Evolutionary conservation across 2,329 filamentous ascomycete species (phyloP).

Genomic region (Botrytis galanthina): DNA sequence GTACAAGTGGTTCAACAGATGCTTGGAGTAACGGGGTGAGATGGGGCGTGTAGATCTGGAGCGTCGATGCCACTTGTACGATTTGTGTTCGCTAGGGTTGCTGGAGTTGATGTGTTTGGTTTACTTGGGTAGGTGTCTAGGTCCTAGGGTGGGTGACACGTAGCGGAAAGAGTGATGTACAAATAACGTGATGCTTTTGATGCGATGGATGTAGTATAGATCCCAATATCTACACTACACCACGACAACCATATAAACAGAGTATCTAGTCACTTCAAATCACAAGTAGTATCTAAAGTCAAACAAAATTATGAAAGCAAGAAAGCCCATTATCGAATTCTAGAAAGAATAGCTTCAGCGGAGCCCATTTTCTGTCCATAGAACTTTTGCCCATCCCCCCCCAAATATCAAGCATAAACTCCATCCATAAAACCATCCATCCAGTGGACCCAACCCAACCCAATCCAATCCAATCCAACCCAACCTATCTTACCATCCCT

Average conservation of each 20-base stretch:
- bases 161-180: neutral
- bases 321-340: slow-evolving; percentile 2
- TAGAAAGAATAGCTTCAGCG: neutral
- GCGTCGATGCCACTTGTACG: neutral
- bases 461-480: neutral
- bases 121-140: neutral
- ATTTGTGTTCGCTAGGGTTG: neutral
- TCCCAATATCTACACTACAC: neutral
- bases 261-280: neutral
- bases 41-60: neutral
- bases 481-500: neutral
- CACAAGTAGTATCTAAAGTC: neutral
- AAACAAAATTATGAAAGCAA: neutral
- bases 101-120: neutral
- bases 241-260: neutral
- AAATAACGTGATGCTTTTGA: neutral
- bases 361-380: slow-evolving; percentile 7
- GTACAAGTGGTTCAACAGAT: neutral
- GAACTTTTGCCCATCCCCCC: neutral
- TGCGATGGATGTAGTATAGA: neutral
- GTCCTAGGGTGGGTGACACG: neutral
- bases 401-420: neutral
- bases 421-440: neutral
- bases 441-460: neutral
- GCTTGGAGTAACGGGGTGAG: neutral